phyloP scores from a whole-genome alignment of 352 stramenopile species.

The Globisporangium viniferum region DNA sequence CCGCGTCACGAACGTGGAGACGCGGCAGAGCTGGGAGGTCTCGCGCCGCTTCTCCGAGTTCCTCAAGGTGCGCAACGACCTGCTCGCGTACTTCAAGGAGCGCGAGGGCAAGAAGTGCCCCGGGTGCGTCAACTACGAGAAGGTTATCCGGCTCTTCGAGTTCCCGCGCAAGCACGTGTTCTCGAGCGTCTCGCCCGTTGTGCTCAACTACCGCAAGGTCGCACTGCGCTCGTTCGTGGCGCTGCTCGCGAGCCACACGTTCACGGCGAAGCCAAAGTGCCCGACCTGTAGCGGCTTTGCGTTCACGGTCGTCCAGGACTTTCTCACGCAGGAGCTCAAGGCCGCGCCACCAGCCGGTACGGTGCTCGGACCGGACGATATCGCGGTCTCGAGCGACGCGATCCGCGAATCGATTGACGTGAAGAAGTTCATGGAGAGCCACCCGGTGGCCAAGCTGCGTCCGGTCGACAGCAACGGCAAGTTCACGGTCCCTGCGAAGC shows the following conservation, averaged over 20 bases:
- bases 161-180: constrained; percentile 85
- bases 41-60: constrained; percentile 83
- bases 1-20: constrained; percentile 61
- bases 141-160: constrained; percentile 76
- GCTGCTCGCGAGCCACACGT: constrained; percentile 77
- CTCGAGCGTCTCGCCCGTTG: constrained; percentile 63
- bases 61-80: constrained; percentile 59
- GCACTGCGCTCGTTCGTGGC: constrained; percentile 68
- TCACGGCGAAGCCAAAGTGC: constrained; percentile 76
- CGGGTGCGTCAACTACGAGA: constrained; percentile 81
- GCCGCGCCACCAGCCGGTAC: background rate
- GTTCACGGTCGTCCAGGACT: constrained; percentile 78
- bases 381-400: constrained; percentile 24
- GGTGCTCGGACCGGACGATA: constrained; percentile 8
- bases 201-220: constrained; percentile 83
- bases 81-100: constrained; percentile 58
- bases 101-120: constrained; percentile 65
- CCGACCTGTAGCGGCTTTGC: constrained; percentile 69
- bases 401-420: constrained; percentile 71
- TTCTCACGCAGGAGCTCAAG: constrained; percentile 50
- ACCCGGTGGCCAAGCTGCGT: constrained; percentile 40
- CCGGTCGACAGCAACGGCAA: constrained; percentile 64
- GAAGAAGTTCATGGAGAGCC: constrained; percentile 62
- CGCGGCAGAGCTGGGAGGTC: constrained; percentile 67
- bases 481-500: constrained; percentile 33